Evolutionary conservation across 2,329 filamentous ascomycete species (phyloP), one percentile per base, ranked within the genome.

Genomic region (Magnaporthiopsis rhizophila): DNA sequence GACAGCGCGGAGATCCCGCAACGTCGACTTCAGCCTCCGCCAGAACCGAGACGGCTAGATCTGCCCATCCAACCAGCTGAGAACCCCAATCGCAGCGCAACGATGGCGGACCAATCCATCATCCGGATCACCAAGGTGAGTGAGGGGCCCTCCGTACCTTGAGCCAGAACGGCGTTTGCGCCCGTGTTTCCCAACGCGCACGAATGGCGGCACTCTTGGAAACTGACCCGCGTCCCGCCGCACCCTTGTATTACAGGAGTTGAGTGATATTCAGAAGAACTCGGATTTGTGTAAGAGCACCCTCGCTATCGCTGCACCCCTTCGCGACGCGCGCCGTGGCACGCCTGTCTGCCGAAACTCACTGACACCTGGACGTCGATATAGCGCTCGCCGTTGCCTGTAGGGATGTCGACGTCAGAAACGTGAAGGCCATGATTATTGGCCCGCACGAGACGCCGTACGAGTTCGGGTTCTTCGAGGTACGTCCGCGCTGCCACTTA

Each of bases 391-490:
- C 91, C 13, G 92, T 97, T 61, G 90, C 91, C 65, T 96, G 90
- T 73, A 84, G 90, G 62, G 95, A 98, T 76, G 83, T 87, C 69
- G 92, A 99, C 75, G 91, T 98, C 66, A 89, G 93, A 64, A 89
- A 91, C 73, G 89, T 98, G 62, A 89, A 87, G 73, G 92, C 93
- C 61, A 77, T 98, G 68, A 94, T 98, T 71, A 86, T 98, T 69
- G 95, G 95, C 0, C 94, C 95, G 30, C 92, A 94, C 68, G 93
- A 95, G 70, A 96, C 93, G 0, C 93, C 94, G 0, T 99, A 99
- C 75, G 93, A 97, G 75, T 97, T 96, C 73, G 95, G 95, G 3
- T 97, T 97, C 78, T 98, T 96, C 73, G 92, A 98, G 83, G 92
- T 95, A 75, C 66, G 81, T 73, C 64, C 9, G 6, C 2, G 13